Conservation (phyloP, 148 eudicot genomes). For the Amaranthus hypochondriacus region DNA sequence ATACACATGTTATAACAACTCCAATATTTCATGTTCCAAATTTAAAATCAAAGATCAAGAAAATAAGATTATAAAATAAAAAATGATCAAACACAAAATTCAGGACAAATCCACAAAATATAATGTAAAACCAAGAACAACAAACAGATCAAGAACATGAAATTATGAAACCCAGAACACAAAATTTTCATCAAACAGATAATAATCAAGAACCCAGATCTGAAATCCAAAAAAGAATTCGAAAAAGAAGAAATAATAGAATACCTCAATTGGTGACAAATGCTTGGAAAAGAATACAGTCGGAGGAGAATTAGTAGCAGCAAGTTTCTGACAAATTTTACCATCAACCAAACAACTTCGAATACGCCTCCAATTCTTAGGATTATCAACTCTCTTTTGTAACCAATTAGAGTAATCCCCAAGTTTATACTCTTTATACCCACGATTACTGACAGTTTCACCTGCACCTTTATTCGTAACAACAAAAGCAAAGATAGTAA, state of each 20-base stretch:
- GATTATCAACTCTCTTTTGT: conserved; percentile 63
- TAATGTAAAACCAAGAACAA: conserved; percentile 5
- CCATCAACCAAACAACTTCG: conserved; percentile 73
- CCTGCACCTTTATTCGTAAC: conserved; percentile 92
- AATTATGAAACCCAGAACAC: background rate
- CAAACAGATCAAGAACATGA: background rate
- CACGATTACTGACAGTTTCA: conserved; percentile 35
- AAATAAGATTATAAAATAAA: background rate
- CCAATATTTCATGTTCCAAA: background rate
- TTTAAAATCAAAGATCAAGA: background rate
- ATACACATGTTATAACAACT: background rate
- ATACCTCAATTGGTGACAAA: conserved; percentile 77
- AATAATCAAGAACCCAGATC: background rate
- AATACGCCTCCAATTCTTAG: conserved; percentile 63
- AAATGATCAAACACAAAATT: background rate
- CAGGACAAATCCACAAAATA: background rate
- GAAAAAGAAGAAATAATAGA: background rate
- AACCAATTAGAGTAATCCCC: conserved; percentile 91
- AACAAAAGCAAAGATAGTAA: conserved; percentile 79
- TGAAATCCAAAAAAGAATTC: background rate
- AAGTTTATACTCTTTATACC: conserved; percentile 75
- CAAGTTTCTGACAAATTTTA: conserved; percentile 61
- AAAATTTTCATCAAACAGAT: background rate
- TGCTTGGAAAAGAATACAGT: conserved; percentile 39
- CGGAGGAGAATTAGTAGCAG: conserved; percentile 23